A percentile compares a stretch with the other conserved stretches of the same genome.
Evolutionary conservation across 805 yeast species (phyloP).

Genomic region (Barnettozyma populi): DNA sequence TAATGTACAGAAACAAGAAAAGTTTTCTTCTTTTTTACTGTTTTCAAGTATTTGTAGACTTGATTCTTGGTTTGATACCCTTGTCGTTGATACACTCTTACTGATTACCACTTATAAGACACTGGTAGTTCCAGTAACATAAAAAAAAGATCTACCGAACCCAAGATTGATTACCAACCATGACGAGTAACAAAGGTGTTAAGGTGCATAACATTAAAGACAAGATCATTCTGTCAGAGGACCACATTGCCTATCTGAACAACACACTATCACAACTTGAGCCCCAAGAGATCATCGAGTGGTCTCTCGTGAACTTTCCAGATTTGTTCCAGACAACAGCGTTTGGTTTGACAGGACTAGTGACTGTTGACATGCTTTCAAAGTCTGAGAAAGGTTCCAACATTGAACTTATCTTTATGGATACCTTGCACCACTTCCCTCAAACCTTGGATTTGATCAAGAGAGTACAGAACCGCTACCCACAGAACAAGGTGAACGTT

Average conservation of each 20-base stretch:
- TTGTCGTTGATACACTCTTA: background rate
- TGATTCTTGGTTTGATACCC: background rate
- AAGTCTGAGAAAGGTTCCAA: constrained; percentile 40
- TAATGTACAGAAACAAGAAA: background rate
- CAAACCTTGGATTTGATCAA: constrained; percentile 78
- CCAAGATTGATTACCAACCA: background rate
- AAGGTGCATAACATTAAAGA: constrained; percentile 24
- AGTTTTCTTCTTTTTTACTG: background rate
- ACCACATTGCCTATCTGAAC: constrained; percentile 65
- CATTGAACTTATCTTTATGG: constrained; percentile 77
- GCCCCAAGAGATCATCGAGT: constrained; percentile 70
- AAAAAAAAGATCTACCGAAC: background rate
- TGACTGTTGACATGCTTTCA: constrained; percentile 76
- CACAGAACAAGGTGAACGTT: constrained; percentile 49
- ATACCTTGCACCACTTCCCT: constrained; percentile 91
- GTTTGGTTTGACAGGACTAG: constrained; percentile 89
- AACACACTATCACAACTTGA: constrained; percentile 42
- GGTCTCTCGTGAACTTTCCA: constrained; percentile 85
- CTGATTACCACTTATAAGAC: background rate
- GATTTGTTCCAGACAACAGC: constrained; percentile 87
- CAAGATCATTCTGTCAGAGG: constrained; percentile 35
- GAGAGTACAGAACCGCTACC: constrained; percentile 51
- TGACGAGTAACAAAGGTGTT: constrained; percentile 2
- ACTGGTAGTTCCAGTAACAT: background rate
- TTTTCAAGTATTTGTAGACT: background rate